These are phyloP conservation scores for Ascosphaera pollenicola DNA, from an alignment of 2,329 filamentous ascomycete species.

Conservation along the genomic window DNA sequence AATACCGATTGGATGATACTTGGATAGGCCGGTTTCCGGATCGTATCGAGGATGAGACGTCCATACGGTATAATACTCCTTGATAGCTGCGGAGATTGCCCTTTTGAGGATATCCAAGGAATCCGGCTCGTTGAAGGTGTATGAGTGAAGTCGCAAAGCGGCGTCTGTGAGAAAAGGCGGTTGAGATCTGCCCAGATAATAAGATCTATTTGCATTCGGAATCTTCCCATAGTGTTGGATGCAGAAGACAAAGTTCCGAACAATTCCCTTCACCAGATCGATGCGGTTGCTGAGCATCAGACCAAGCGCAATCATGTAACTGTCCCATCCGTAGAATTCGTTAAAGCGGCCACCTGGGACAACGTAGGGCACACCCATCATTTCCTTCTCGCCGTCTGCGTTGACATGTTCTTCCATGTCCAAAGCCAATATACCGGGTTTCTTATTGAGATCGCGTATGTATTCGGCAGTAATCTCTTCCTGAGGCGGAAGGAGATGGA, in stretches of 20 bases:
- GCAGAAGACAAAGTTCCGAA: constrained; percentile 91
- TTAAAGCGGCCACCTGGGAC: constrained; percentile 96
- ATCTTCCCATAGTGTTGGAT: constrained; percentile 98
- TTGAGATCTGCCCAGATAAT: constrained; percentile 86
- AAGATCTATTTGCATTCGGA: constrained; percentile 85
- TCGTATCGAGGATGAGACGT: constrained; percentile 58
- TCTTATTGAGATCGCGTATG: constrained; percentile 62
- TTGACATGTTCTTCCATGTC: constrained; percentile 62
- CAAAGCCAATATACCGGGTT: constrained; percentile 72
- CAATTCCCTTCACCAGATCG: constrained; percentile 82
- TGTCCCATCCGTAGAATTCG: constrained; percentile 96
- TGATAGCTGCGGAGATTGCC: constrained; percentile 77
- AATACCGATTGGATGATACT: constrained; percentile 62
- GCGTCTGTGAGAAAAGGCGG: constrained; percentile 96
- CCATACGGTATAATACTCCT: constrained; percentile 89
- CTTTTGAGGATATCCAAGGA: constrained; percentile 60
- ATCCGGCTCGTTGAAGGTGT: constrained; percentile 67
- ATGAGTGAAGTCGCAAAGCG: constrained; percentile 81
- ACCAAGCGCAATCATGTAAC: constrained; percentile 92
- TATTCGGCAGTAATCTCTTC: constrained; percentile 54
- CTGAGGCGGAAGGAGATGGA: constrained; percentile 45
- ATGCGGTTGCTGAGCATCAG: constrained; percentile 67
- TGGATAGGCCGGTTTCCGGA: constrained; percentile 52
- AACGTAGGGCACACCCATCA: constrained; percentile 77
- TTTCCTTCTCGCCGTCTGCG: constrained; percentile 41